These are phyloP conservation scores for Glutinoglossum americanum DNA, from an alignment of 495 filamentous ascomycete species.

Conservation along the genomic window DNA sequence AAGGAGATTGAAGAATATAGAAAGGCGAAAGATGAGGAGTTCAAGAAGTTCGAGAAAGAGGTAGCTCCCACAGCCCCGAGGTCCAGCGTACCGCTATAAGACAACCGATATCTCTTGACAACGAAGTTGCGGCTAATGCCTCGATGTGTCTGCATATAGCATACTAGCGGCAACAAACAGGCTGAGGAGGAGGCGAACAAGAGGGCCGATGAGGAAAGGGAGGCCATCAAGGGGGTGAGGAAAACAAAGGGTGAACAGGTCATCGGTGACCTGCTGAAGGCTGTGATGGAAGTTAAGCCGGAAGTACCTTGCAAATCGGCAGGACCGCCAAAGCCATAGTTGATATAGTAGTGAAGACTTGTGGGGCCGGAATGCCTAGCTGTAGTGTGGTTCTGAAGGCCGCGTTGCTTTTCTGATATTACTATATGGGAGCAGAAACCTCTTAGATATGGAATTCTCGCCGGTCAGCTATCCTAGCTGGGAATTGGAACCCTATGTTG, in stretches of 20 bases:
- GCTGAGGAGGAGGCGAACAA: slow-evolving; percentile 69
- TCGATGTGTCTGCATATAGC: slow-evolving; percentile 23
- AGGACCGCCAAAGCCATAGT: not conserved
- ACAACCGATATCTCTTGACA: too few species aligned
- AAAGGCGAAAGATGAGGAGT: slow-evolving; percentile 78
- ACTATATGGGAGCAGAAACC: not conserved
- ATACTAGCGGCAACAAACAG: slow-evolving; percentile 69
- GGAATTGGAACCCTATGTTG: too few species aligned
- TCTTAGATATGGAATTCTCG: not conserved
- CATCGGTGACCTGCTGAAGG: slow-evolving; percentile 54
- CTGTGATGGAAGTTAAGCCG: slow-evolving; percentile 59
- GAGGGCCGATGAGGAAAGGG: slow-evolving; percentile 60
- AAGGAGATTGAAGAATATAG: slow-evolving; percentile 95
- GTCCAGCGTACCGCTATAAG: too few species aligned
- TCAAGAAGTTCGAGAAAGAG: slow-evolving; percentile 84
- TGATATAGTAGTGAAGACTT: not conserved
- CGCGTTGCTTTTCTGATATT: not conserved
- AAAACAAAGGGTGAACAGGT: slow-evolving; percentile 60
- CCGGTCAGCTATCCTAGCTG: not conserved
- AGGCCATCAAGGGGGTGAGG: slow-evolving; percentile 61
- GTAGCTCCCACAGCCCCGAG: slow-evolving; percentile 23
- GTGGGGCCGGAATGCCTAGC: not conserved
- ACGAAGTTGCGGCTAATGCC: too few species aligned
- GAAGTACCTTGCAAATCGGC: slow-evolving; percentile 29
- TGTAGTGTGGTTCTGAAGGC: not conserved